phyloP scores from a whole-genome alignment of 345 rosid species.

The Heritiera fomes region DNA sequence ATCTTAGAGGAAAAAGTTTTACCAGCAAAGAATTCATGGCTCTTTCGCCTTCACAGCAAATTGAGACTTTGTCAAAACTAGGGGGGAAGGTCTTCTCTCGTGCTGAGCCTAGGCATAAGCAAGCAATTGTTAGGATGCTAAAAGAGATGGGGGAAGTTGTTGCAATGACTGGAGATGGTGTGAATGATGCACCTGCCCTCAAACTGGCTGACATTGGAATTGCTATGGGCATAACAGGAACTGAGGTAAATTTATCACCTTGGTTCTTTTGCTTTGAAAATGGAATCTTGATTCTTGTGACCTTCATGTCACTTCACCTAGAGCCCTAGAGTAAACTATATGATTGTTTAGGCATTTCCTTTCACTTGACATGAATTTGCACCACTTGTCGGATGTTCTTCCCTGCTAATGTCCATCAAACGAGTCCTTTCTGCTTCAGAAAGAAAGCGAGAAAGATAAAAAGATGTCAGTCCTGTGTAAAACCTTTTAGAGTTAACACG shows the following conservation, averaged over 20 bases:
- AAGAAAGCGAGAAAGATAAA: not conserved
- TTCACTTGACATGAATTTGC: slow-evolving; percentile 1
- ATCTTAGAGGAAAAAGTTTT: slow-evolving; percentile 64
- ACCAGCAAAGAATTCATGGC: slow-evolving; percentile 77
- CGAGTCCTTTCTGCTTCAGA: not conserved
- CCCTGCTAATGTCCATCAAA: not conserved
- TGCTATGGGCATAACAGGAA: slow-evolving; percentile 97
- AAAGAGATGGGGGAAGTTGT: slow-evolving; percentile 88
- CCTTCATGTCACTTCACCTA: not conserved
- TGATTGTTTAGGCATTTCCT: not conserved
- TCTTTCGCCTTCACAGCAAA: slow-evolving; percentile 48
- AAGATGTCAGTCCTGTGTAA: not conserved
- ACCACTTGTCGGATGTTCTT: not conserved
- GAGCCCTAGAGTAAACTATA: not conserved
- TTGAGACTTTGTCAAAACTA: slow-evolving; percentile 55
- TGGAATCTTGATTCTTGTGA: not conserved
- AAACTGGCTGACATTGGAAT: slow-evolving; percentile 94
- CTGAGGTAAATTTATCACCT: slow-evolving; percentile 57
- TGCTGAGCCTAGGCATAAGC: slow-evolving; percentile 91
- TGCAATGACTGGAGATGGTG: slow-evolving; percentile 99
- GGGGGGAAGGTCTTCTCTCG: slow-evolving; percentile 91
- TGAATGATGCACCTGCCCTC: slow-evolving; percentile 96
- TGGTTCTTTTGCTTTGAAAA: not conserved
- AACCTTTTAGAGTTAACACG: not conserved
- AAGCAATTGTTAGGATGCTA: slow-evolving; percentile 85